These are phyloP conservation scores for Candida sithepensis DNA, from an alignment of 805 yeast species.

Conservation along the genomic window DNA sequence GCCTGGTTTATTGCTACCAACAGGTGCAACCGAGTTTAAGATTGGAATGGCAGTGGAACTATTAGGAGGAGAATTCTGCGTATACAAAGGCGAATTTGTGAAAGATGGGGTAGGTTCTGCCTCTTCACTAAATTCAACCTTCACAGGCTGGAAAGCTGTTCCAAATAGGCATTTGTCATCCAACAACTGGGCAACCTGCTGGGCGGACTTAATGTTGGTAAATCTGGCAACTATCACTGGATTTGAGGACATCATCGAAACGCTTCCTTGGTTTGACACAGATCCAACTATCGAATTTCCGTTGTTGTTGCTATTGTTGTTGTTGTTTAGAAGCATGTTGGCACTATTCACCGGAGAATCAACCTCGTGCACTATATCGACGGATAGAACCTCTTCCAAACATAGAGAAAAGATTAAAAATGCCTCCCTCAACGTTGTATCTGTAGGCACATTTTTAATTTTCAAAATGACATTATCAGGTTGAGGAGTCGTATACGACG, in stretches of 20 bases:
- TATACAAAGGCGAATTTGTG: constrained; percentile 13
- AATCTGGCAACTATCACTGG: constrained; percentile 44
- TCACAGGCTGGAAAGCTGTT: constrained; percentile 39
- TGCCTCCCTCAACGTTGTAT: constrained; percentile 64
- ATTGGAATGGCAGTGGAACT: constrained; percentile 13
- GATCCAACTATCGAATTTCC: constrained; percentile 2
- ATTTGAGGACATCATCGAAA: constrained; percentile 11
- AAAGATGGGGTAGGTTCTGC: constrained; percentile 8
- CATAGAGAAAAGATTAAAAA: constrained; percentile 65
- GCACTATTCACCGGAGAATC: constrained; percentile 16
- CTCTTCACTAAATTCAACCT: constrained; percentile 35
- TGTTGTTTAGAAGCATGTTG: constrained; percentile 9
- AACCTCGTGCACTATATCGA: constrained; percentile 33
- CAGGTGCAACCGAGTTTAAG: constrained; percentile 4
- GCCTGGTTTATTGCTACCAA: constrained; percentile 6
- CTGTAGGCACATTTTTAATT: constrained; percentile 58
- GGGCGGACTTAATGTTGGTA: constrained; percentile 40
- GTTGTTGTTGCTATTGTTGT: too few relatives aligned
- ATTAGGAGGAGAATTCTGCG: constrained; percentile 15
- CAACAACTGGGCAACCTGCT: constrained; percentile 38
- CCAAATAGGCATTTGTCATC: constrained; percentile 47
- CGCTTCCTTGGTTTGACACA: constrained; percentile 15
- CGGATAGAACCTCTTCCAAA: constrained; percentile 47
- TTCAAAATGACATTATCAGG: constrained; percentile 28
- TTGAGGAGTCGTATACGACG: constrained; percentile 7